Evolutionary conservation across 768 basidiomycete genomes (phyloP), one percentile per base, ranked within the genome.

Genomic region (Tulasnella sp.): DNA sequence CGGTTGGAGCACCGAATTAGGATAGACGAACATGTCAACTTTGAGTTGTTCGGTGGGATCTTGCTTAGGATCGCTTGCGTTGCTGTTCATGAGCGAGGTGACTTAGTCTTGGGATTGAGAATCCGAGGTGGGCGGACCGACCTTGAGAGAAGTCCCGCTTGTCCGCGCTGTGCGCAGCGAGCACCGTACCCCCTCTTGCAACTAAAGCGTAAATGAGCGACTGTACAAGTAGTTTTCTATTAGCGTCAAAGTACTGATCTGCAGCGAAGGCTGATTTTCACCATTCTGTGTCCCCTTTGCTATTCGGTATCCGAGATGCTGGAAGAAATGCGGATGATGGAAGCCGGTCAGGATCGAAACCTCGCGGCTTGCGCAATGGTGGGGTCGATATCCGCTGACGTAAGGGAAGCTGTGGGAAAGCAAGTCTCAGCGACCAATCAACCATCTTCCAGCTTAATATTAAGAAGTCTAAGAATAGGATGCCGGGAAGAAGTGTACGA

Each of bases 121-220:
- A n/a, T 36, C 14, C 16, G 40, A 79, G 6, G 52, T 24, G 27
- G 42, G 34, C 74, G 8, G 24, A 82, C 88, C 56, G 82, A 92
- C 96, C 96, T 89, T 94, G 92, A 71, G 95, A 95, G 87, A 97
- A 96, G 85, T 97, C 92, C 76, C 92, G 91, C 80, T 92, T 88
- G 71, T 92, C 94, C 12, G 89, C 90, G 82, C 93, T 91, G 84
- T 95, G 92, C 83, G 97, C 95, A 24, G 94, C 95, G n/a, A 98
- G 89, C 81, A 98, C 92, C 24, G 89, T 91, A 14, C 91, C 92
- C 1, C 85, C 94, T 83, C 90, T 88, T 52, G 96, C 92, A 7
- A 98, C 92, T 71, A 96, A 88, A 52, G 94, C 93, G 81, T 96
- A 94, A 81, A 97, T 92, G 71, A 88, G 84, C 19, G 87, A 87